Conservation (phyloP, 176 grass and related monocot genomes). For the Aegilops tauschii region DNA sequence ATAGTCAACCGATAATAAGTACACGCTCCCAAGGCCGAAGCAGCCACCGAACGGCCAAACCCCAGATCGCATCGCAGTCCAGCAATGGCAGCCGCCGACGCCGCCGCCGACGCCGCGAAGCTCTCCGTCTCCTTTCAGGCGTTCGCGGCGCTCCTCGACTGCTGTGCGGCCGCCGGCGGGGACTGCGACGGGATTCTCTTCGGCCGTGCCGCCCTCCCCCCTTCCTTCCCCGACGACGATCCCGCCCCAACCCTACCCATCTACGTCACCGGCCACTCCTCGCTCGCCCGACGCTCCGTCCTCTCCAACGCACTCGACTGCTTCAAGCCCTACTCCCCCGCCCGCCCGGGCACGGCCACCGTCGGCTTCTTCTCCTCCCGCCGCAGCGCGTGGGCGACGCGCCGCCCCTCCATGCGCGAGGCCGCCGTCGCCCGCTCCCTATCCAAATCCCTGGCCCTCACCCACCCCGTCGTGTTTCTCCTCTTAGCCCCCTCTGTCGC, state of each 20-base stretch:
- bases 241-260: conserved; percentile 13
- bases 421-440: conserved; percentile 36
- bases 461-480: neutral
- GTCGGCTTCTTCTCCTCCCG: conserved; percentile 56
- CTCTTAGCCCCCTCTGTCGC: neutral
- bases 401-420: conserved; percentile 57
- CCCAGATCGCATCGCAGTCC: neutral
- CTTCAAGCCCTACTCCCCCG: conserved; percentile 3
- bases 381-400: conserved; percentile 1
- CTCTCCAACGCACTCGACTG: conserved; percentile 37
- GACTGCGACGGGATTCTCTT: conserved; percentile 43
- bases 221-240: conserved; percentile 14
- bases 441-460: neutral
- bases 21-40: neutral
- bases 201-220: conserved; percentile 24
- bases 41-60: neutral
- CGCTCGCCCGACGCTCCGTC: neutral
- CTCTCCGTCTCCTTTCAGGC: conserved; percentile 40
- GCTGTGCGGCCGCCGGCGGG: conserved; percentile 26
- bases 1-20: too few species aligned
- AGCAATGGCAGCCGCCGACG: neutral
- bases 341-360: neutral
- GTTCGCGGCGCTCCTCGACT: conserved; percentile 37
- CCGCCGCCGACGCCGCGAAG: conserved; percentile 15
- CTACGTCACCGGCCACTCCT: conserved; percentile 27